Evolutionary conservation across 73 alveolate species (phyloP).

Genomic region (Tetrahymena elliotti): DNA sequence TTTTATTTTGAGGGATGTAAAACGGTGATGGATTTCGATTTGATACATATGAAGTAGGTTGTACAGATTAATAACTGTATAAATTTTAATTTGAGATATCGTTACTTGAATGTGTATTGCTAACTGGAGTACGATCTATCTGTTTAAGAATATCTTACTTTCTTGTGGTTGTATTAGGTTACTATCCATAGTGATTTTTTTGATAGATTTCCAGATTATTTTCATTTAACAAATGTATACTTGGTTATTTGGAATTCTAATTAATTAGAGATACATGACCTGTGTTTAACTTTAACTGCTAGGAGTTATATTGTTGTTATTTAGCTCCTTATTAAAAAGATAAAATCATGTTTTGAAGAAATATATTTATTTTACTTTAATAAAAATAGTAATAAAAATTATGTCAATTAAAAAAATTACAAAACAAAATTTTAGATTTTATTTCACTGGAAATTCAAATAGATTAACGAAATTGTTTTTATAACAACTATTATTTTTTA

Average conservation of each 20-base stretch:
- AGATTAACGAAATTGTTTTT: no score
- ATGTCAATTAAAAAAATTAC: no score
- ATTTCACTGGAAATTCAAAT: no score
- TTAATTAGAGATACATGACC: neutral
- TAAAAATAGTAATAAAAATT: no score
- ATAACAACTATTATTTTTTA: no score
- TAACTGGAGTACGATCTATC: neutral
- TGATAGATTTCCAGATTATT: neutral
- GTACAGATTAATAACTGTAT: neutral
- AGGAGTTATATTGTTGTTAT: neutral
- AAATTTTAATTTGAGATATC: neutral
- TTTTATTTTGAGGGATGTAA: neutral
- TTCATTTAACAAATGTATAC: neutral
- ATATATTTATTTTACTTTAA: no score
- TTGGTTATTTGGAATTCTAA: neutral
- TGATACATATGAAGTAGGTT: neutral
- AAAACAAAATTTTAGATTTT: no score
- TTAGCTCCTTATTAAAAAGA: neutral
- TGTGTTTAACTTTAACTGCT: neutral
- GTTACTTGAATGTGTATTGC: no score
- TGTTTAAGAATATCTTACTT: neutral
- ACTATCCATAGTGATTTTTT: no score
- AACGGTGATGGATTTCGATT: neutral
- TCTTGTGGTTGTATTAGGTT: neutral
- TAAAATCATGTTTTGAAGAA: neutral